phyloP scores from a whole-genome alignment of 129 eudicot species.

The Artemisia annua region DNA sequence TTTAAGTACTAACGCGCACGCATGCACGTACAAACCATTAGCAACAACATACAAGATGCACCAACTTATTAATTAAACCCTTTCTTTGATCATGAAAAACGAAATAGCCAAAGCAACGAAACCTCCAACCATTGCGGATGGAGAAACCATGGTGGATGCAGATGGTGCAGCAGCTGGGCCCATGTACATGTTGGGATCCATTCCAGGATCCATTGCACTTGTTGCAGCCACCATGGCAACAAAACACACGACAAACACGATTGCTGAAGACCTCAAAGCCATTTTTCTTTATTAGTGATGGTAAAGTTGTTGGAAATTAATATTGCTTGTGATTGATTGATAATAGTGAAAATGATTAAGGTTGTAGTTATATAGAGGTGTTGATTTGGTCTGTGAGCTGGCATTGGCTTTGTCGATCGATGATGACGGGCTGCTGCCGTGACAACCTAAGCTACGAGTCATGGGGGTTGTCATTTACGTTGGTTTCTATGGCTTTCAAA shows the following conservation, averaged over 20 bases:
- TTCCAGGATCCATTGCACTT: slow-evolving; percentile 37
- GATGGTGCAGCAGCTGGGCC: slow-evolving; percentile 45
- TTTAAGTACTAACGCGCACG: not conserved
- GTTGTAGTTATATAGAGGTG: slow-evolving; percentile 26
- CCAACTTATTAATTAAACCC: slow-evolving; percentile 30
- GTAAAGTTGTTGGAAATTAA: no score
- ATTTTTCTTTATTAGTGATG: not conserved
- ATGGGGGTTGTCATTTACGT: slow-evolving; percentile 15
- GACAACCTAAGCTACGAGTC: slow-evolving; percentile 34
- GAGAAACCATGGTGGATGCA: slow-evolving; percentile 30
- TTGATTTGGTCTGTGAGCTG: slow-evolving; percentile 5
- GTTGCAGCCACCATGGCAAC: slow-evolving; percentile 29
- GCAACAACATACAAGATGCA: slow-evolving; percentile 3
- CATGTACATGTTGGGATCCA: slow-evolving; percentile 40
- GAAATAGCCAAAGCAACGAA: slow-evolving; percentile 35
- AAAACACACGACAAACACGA: slow-evolving; percentile 21
- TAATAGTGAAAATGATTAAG: slow-evolving; percentile 11
- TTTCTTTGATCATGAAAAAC: slow-evolving; percentile 30
- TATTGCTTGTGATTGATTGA: not conserved
- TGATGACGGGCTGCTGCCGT: slow-evolving; percentile 30
- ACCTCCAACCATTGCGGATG: slow-evolving; percentile 28
- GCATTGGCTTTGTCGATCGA: slow-evolving; percentile 36
- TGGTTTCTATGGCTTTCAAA: slow-evolving; percentile 23
- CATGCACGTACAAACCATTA: not conserved
- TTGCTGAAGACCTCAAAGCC: slow-evolving; percentile 28